These are phyloP conservation scores for Cryptomeria japonica DNA, from an alignment of 75 land plant genomes.

Conservation along the genomic window DNA sequence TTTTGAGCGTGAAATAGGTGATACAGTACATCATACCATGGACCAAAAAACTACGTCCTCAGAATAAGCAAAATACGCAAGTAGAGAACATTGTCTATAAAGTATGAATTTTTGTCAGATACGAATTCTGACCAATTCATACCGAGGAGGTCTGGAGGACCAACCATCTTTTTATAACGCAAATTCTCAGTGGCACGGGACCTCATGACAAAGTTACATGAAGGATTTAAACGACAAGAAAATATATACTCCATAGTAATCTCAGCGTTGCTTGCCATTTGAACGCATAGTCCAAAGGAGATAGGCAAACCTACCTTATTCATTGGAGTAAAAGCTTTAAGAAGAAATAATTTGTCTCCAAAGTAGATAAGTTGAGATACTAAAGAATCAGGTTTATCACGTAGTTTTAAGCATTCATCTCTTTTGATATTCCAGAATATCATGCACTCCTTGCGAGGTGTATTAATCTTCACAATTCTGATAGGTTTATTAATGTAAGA, in stretches of 20 bases:
- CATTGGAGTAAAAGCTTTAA: too few species aligned
- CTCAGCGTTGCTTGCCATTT: neutral
- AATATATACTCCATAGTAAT: neutral
- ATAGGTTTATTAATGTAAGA: too few species aligned
- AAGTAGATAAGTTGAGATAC: too few species aligned
- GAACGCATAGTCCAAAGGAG: neutral
- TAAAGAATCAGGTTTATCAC: too few species aligned
- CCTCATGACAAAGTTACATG: neutral
- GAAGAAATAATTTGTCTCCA: too few species aligned
- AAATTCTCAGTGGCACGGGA: neutral
- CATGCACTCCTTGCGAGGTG: too few species aligned
- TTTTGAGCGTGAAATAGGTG: too few species aligned
- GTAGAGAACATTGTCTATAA: neutral
- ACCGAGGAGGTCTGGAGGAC: neutral
- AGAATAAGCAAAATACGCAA: neutral
- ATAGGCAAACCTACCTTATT: neutral
- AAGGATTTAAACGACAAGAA: neutral
- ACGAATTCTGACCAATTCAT: neutral
- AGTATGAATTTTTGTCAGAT: neutral
- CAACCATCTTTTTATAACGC: neutral
- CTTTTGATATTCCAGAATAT: too few species aligned
- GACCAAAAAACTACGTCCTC: too few species aligned
- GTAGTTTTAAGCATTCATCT: too few species aligned
- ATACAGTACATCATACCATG: too few species aligned
- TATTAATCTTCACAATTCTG: too few species aligned